Conservation (phyloP, 2,329 filamentous ascomycete genomes). For the Cladorrhinum sp. region DNA sequence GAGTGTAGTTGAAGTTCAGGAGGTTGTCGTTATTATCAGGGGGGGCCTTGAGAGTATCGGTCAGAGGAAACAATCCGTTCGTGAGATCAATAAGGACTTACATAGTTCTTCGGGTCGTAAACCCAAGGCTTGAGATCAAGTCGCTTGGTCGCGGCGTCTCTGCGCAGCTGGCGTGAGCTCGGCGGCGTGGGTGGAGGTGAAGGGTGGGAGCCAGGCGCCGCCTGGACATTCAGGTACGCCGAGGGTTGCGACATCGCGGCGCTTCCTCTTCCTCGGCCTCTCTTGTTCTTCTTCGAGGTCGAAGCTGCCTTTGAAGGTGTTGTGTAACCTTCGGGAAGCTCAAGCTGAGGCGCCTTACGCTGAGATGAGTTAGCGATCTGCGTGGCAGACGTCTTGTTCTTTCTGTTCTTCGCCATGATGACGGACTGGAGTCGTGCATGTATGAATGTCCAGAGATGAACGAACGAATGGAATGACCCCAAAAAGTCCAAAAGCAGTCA, state of each 20-base stretch:
- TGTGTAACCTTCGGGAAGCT: constrained; percentile 4
- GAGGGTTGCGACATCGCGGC: not conserved
- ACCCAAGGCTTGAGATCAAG: constrained; percentile 3
- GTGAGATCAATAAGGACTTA: not conserved
- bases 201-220: not conserved
- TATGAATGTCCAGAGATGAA: not conserved
- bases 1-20: constrained; percentile 2
- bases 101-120: not conserved
- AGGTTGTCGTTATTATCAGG: not conserved
- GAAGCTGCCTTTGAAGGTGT: not conserved
- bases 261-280: not conserved
- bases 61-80: not conserved
- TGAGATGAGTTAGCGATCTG: not conserved
- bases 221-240: not conserved
- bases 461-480: not conserved
- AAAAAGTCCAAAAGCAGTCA: not conserved
- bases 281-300: not conserved
- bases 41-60: not conserved
- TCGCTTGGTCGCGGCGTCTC: not conserved
- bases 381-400: not conserved
- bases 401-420: not conserved
- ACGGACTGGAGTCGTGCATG: not conserved
- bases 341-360: not conserved
- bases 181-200: not conserved
- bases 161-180: not conserved